phyloP scores from a whole-genome alignment of 177 flowering plant genomes.

The Vitis hybrid region DNA sequence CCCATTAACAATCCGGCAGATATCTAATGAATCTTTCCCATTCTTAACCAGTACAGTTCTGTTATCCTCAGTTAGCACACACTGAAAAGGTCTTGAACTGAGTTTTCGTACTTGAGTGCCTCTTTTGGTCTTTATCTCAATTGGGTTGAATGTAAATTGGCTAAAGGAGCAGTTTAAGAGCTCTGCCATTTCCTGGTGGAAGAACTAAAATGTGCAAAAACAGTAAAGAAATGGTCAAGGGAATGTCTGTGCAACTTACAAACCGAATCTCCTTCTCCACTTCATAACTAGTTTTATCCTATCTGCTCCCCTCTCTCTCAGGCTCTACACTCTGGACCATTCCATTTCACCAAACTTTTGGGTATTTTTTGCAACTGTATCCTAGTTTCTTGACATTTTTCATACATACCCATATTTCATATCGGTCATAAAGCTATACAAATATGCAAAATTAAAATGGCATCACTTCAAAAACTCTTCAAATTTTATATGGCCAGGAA shows the following conservation, averaged over 20 bases:
- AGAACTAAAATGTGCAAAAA: not conserved
- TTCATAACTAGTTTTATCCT: not conserved
- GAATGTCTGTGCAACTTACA: not conserved
- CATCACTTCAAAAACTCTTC: too few relatives aligned
- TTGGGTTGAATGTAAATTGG: slow-evolving; percentile 20
- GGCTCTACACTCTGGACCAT: not conserved
- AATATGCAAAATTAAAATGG: not conserved
- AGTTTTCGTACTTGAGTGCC: not conserved
- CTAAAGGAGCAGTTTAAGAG: slow-evolving; percentile 15
- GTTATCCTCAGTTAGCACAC: slow-evolving; percentile 36
- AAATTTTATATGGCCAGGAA: too few relatives aligned
- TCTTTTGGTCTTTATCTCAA: slow-evolving; percentile 7
- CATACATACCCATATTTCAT: not conserved
- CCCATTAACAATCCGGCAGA: slow-evolving; percentile 73
- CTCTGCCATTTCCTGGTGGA: slow-evolving; percentile 23
- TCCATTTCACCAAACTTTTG: not conserved
- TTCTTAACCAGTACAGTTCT: slow-evolving; percentile 46
- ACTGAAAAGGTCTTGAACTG: slow-evolving; percentile 17
- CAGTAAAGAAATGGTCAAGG: not conserved
- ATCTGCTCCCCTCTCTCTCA: not conserved
- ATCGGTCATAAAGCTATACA: not conserved
- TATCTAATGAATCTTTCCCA: slow-evolving; percentile 66
- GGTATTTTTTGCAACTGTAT: too few relatives aligned
- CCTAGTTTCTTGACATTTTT: not conserved
- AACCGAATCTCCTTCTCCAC: not conserved